Evolutionary conservation across 371 early-diverging fungal genomes (phyloP), one percentile per base, ranked within the genome.

Genomic region (Syncephalastrum monosporum): DNA sequence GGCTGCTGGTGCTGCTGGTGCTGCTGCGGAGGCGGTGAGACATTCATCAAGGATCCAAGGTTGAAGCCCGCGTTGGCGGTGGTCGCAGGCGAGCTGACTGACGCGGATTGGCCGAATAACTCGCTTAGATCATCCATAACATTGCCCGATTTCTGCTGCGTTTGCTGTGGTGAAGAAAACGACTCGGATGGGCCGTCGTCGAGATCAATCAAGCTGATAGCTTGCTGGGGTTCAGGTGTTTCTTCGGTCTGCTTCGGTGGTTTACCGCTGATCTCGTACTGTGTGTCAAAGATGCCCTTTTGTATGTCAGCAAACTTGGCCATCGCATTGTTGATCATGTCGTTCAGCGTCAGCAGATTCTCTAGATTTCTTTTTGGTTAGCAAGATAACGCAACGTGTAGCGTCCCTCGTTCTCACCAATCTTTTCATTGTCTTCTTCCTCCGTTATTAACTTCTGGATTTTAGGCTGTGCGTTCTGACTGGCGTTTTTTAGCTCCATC

Each of bases 291-390:
- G 0, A 75, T 42, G 5, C 96, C 86, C 27, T 77, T 77, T 75
- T 81, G 79, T 53, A 91, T 68, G 47, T 89, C 87, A 21, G 75
- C 75, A 63, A 85, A 90, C 54, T 89, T 90, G 49, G 82, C 81
- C 48, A 93, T 75, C 0, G 84, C 93, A 47, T 85, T 88, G 69
- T 89, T 90, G 61, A 96, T 93, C 68, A 90, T 75, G 65, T 96
- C 95, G 60, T 94, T 95, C 52, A 94, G 71, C 17, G 80, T 78
- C 47, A 95, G 75, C 27, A 96, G 69, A 19, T 85, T 80, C 42
- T 83, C 86, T 82, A 63, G 4, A 25, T 38, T 1, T 19, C 4
- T 10, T 4, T 29, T 7, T 21, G 21, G 21, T 21, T 21, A 21
- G 21, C 21, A 21, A 21, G 21, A 21, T 21, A 21, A 21, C 21